Percentiles rank a stretch among this genome's conserved stretches.
Evolutionary conservation across 2,329 filamentous ascomycete genomes (phyloP).

Genomic region (Xylaria sp.): DNA sequence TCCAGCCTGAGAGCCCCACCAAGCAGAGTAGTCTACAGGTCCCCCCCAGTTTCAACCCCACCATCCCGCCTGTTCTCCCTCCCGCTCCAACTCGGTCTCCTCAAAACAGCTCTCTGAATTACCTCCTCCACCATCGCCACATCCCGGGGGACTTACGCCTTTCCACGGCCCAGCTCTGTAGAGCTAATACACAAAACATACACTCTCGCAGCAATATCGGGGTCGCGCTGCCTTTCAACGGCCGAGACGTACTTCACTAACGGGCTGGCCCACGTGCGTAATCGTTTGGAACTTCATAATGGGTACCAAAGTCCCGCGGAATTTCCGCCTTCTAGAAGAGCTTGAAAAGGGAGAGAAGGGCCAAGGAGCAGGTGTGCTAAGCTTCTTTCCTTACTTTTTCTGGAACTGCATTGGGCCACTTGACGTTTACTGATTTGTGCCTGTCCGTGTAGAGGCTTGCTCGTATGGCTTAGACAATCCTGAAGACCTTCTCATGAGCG

Average conservation of each 20-base stretch:
- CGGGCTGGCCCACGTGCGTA: background rate
- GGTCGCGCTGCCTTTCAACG: background rate
- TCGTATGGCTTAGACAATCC: slow-evolving; percentile 95
- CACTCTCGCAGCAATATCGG: background rate
- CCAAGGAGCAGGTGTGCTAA: slow-evolving; percentile 75
- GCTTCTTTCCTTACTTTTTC: background rate
- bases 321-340: slow-evolving; percentile 96
- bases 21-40: too few species aligned
- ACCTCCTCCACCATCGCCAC: too few species aligned
- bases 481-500: slow-evolving; percentile 94
- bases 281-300: slow-evolving; percentile 28
- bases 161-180: background rate
- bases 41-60: slow-evolving; percentile 32
- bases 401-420: background rate
- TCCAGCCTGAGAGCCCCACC: too few species aligned
- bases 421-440: background rate
- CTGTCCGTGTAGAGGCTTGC: slow-evolving; percentile 73
- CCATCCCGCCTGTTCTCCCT: slow-evolving; percentile 30
- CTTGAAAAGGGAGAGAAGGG: slow-evolving; percentile 99
- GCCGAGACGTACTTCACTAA: background rate
- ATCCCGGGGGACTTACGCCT: too few species aligned
- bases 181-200: background rate
- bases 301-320: slow-evolving; percentile 81
- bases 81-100: slow-evolving; percentile 12
- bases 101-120: slow-evolving; percentile 8